A percentile compares a stretch with the other conserved stretches of the same genome.
phyloP scores from a whole-genome alignment of 2,329 filamentous ascomycete species.

The Phaeomoniella chlamydospora region DNA sequence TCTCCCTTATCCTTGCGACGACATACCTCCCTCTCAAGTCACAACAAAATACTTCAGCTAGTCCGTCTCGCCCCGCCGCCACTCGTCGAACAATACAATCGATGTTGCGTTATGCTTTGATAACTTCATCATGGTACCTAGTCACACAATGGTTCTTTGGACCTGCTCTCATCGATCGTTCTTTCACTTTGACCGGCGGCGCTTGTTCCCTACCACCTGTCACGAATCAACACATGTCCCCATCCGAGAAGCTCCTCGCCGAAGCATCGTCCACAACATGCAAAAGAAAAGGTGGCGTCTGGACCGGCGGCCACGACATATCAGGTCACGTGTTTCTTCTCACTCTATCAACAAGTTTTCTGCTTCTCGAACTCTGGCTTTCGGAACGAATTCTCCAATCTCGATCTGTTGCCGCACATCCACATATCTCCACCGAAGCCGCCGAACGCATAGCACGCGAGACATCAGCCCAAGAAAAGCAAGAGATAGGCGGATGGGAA shows the following conservation, averaged over 20 bases:
- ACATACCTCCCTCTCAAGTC: slow-evolving; percentile 20
- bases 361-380: slow-evolving; percentile 68
- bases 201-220: slow-evolving; percentile 50
- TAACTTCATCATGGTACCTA: slow-evolving; percentile 68
- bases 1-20: slow-evolving; percentile 60
- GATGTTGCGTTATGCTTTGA: slow-evolving; percentile 50
- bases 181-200: slow-evolving; percentile 79
- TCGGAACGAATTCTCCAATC: slow-evolving; percentile 15
- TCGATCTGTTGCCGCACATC: slow-evolving; percentile 31
- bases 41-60: slow-evolving; percentile 15
- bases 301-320: slow-evolving; percentile 92
- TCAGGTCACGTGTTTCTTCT: slow-evolving; percentile 90
- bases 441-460: slow-evolving; percentile 33
- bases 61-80: slow-evolving; percentile 18
- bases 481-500: slow-evolving; percentile 14
- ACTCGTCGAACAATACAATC: slow-evolving; percentile 37
- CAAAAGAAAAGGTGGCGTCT: slow-evolving; percentile 65
- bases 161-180: slow-evolving; percentile 73
- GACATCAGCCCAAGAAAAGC: slow-evolving; percentile 24
- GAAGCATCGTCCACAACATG: slow-evolving; percentile 50
- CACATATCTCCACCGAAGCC: slow-evolving; percentile 10
- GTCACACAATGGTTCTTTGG: slow-evolving; percentile 98
- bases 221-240: slow-evolving; percentile 17
- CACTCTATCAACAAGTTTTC: slow-evolving; percentile 66
- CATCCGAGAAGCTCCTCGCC: slow-evolving; percentile 43